Evolutionary conservation across 805 yeast genomes (phyloP).

Genomic region (Vanderwaltozyma tropicalis): DNA sequence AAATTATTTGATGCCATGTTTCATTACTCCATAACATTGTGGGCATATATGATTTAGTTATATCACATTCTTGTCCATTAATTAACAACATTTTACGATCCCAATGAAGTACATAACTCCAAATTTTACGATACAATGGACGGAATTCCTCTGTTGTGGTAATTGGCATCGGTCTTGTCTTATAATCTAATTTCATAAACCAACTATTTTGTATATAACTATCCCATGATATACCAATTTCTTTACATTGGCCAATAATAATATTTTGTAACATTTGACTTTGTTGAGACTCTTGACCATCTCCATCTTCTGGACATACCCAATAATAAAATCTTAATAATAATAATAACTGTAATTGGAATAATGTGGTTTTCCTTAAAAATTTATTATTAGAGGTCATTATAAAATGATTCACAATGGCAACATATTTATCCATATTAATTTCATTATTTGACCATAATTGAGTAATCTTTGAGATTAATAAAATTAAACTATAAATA

Average conservation of each 20-base stretch:
- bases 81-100: slow-evolving; percentile 23
- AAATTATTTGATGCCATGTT: slow-evolving; percentile 16
- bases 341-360: slow-evolving; percentile 21
- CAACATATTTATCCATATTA: slow-evolving; percentile 16
- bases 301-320: slow-evolving; percentile 28
- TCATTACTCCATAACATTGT: too few species aligned
- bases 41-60: slow-evolving; percentile 18
- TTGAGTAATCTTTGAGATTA: slow-evolving; percentile 18
- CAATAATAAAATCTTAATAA: slow-evolving; percentile 24
- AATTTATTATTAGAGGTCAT: slow-evolving; percentile 18
- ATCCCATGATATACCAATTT: slow-evolving; percentile 24
- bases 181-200: slow-evolving; percentile 11
- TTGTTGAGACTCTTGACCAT: slow-evolving; percentile 23
- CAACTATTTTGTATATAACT: slow-evolving; percentile 9
- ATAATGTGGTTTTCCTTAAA: slow-evolving; percentile 21
- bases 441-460: slow-evolving; percentile 7
- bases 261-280: slow-evolving; percentile 22
- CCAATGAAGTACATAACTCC: slow-evolving; percentile 23
- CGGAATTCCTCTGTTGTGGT: slow-evolving; percentile 8
- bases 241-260: slow-evolving; percentile 21
- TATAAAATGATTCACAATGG: slow-evolving; percentile 17
- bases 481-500: slow-evolving; percentile 14
- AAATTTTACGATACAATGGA: slow-evolving; percentile 14
- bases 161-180: slow-evolving; percentile 15
- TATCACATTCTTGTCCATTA: slow-evolving; percentile 23